Percentiles rank a stretch among this genome's conserved stretches.
Evolutionary conservation across 352 stramenopile genomes (phyloP).

Genomic region (Globisporangium emineosum): DNA sequence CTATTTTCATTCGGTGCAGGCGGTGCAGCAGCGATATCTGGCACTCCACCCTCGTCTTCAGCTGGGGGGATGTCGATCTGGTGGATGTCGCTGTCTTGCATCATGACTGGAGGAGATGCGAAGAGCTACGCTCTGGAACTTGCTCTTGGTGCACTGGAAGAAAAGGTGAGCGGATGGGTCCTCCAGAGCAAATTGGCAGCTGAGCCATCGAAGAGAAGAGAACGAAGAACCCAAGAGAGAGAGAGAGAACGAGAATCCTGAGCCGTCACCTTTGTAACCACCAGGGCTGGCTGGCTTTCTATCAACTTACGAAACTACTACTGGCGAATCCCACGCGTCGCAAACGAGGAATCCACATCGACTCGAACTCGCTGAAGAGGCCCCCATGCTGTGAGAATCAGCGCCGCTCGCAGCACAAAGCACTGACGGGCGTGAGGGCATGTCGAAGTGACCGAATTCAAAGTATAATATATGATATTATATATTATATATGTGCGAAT

Average conservation of each 20-base stretch:
- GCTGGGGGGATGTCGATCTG: constrained; percentile 7
- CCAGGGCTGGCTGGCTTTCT: too few species aligned
- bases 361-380: too few species aligned
- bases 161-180: neutral
- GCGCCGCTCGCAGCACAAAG: too few species aligned
- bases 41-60: neutral
- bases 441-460: too few species aligned
- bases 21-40: neutral
- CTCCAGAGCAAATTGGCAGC: neutral
- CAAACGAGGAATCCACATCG: too few species aligned
- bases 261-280: constrained; percentile 2
- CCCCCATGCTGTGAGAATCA: too few species aligned
- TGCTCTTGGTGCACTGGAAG: neutral
- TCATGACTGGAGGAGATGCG: constrained; percentile 2
- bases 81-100: constrained; percentile 10
- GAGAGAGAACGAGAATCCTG: neutral
- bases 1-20: neutral
- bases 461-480: too few species aligned
- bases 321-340: too few species aligned
- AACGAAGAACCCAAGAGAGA: neutral
- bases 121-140: constrained; percentile 5
- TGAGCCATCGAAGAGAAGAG: neutral
- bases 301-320: too few species aligned
- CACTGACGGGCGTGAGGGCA: too few species aligned
- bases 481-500: too few species aligned